These are phyloP conservation scores for Ulvella scutata DNA, from an alignment of 139 green algal genomes.

Conservation along the genomic window DNA sequence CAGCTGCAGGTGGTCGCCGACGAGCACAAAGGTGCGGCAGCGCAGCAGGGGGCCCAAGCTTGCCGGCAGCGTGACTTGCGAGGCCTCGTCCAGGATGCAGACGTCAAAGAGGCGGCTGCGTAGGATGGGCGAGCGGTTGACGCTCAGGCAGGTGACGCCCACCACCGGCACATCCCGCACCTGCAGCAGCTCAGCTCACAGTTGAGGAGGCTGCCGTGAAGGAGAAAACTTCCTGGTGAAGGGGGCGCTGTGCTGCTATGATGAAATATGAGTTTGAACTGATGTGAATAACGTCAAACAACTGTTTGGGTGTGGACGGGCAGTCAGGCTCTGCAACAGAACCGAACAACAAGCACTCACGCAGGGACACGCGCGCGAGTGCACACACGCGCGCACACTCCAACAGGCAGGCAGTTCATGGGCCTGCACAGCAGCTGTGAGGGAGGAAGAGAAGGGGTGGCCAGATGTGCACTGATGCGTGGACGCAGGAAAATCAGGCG, in stretches of 20 bases:
- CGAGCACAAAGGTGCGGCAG: slow-evolving; percentile 32
- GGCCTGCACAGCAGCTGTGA: not conserved
- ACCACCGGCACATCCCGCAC: slow-evolving; percentile 21
- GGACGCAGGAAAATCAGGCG: slow-evolving; percentile 5
- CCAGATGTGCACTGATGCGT: slow-evolving; percentile 11
- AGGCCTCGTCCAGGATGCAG: slow-evolving; percentile 90
- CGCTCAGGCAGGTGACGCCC: slow-evolving; percentile 59
- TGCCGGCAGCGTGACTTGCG: slow-evolving; percentile 60
- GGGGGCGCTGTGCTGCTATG: too few species aligned
- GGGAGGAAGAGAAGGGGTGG: not conserved
- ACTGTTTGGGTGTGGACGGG: too few species aligned
- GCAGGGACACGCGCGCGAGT: too few species aligned
- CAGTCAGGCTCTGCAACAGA: not conserved
- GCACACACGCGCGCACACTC: too few species aligned
- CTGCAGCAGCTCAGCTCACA: too few species aligned
- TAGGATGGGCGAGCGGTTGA: slow-evolving; percentile 40
- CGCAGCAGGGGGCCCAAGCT: slow-evolving; percentile 48
- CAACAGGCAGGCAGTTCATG: too few species aligned
- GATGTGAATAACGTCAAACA: too few species aligned
- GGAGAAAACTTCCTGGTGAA: too few species aligned
- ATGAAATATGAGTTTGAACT: too few species aligned
- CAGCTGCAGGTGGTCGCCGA: slow-evolving; percentile 34
- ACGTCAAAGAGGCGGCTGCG: slow-evolving; percentile 62
- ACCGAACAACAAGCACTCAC: not conserved
- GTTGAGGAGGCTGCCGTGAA: too few species aligned